These are phyloP conservation scores for sunflower (Helianthus annuus) DNA, from an alignment of 129 eudicot genomes.

Conservation along the genomic window HanXRQr2.0-SUNRISE NC_035443.2:129864465-129864964, in stretches of 20 bases:
- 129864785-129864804: not conserved
- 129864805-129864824: not conserved
- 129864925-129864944: not conserved
- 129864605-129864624: no score
- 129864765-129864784: not conserved
- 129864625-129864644: no score
- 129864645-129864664: not conserved
- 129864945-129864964: no score
- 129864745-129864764: not conserved
- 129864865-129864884: not conserved
- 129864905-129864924: not conserved
- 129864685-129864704: not conserved
- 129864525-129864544: not conserved
- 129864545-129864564: no score
- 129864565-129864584: no score
- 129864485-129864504: conserved; percentile 15
- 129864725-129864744: conserved; percentile 6
- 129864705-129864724: conserved; percentile 14
- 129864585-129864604: no score
- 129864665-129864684: not conserved
- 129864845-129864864: not conserved
- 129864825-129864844: not conserved
- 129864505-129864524: conserved; percentile 18
- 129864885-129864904: not conserved
- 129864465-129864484: conserved; percentile 3